phyloP scores from a whole-genome alignment of 345 rosid genomes.

The Clausena lansium region DNA sequence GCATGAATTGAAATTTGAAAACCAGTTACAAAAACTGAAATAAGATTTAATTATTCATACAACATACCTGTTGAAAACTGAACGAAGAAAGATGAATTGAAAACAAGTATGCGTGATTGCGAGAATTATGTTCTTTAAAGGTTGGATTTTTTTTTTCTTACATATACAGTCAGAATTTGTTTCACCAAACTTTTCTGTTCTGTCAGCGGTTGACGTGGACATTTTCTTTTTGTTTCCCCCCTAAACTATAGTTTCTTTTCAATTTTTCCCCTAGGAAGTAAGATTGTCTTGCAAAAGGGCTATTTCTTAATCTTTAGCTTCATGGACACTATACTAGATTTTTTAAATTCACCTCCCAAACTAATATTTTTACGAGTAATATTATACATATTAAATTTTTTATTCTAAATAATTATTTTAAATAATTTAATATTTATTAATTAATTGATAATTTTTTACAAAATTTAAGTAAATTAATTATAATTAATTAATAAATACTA shows the following conservation, averaged over 20 bases:
- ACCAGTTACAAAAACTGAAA: neutral
- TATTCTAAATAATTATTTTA: no score
- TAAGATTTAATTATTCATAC: neutral
- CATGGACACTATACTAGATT: neutral
- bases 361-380: no score
- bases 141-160: neutral
- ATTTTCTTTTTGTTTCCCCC: neutral
- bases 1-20: neutral
- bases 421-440: no score
- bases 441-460: no score
- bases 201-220: conserved; percentile 4
- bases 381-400: no score
- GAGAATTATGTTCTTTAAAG: neutral
- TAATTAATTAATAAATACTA: no score
- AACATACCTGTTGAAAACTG: neutral
- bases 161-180: neutral
- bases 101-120: neutral
- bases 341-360: no score
- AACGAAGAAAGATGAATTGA: neutral
- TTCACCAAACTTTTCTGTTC: neutral
- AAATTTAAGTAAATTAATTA: no score
- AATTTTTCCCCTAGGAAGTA: neutral
- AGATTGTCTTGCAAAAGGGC: neutral
- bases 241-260: neutral
- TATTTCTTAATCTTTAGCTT: neutral